phyloP scores from a whole-genome alignment of 441 rosid genomes.

The Populus hybrid region DNA sequence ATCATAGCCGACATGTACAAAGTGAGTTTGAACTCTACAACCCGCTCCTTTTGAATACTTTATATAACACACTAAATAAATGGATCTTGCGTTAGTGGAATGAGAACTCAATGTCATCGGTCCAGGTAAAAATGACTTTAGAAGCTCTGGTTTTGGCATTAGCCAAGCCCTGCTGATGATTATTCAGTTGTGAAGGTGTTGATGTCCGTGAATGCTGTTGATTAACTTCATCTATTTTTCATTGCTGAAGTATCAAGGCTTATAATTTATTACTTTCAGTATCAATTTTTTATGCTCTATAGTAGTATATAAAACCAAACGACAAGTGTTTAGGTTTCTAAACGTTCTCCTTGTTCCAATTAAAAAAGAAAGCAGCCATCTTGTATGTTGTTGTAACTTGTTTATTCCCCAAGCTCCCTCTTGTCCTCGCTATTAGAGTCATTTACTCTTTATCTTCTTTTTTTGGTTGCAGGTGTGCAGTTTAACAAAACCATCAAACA shows the following conservation, averaged over 20 bases:
- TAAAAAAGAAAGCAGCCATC: background rate
- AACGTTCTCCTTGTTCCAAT: background rate
- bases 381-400: background rate
- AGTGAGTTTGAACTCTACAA: constrained; percentile 21
- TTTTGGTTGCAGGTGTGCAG: constrained; percentile 46
- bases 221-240: background rate
- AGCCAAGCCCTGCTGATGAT: background rate
- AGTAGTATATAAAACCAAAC: background rate
- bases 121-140: background rate
- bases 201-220: background rate
- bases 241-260: background rate
- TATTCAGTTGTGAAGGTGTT: background rate
- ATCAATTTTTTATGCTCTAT: no score
- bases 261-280: background rate
- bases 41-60: background rate
- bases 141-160: background rate
- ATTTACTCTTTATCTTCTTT: background rate
- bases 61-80: background rate
- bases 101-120: background rate
- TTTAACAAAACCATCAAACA: constrained; percentile 11
- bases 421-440: background rate
- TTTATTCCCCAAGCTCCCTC: background rate
- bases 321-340: background rate
- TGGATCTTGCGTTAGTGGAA: background rate
- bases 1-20: background rate